Percentiles rank a stretch among this genome's conserved stretches.
These are phyloP conservation scores for Colletotrichum gloeosporioides DNA, from an alignment of 2,329 filamentous ascomycete genomes.

Conservation along the genomic window DNA sequence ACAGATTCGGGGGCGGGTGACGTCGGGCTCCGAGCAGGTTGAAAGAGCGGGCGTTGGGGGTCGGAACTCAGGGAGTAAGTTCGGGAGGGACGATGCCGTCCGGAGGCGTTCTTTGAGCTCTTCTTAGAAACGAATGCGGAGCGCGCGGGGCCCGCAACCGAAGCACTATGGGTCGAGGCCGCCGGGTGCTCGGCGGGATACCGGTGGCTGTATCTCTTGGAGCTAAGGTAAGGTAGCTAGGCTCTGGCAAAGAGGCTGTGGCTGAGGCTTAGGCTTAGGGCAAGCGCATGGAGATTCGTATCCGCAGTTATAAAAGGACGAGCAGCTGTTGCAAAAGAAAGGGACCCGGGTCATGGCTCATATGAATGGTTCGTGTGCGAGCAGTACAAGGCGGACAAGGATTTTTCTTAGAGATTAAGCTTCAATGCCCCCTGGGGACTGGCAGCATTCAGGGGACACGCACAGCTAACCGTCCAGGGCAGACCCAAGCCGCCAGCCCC, in stretches of 20 bases:
- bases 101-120: background rate
- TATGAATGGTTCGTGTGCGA: background rate
- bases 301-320: background rate
- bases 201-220: background rate
- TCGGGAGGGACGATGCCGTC: background rate
- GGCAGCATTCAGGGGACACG: background rate
- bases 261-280: background rate
- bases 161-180: background rate
- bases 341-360: background rate
- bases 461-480: background rate
- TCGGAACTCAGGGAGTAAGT: background rate
- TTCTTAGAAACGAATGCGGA: conserved; percentile 9
- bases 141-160: conserved; percentile 5
- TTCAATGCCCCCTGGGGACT: background rate
- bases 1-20: background rate
- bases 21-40: background rate
- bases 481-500: background rate
- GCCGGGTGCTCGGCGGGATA: background rate
- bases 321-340: background rate
- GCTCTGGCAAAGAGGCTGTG: background rate
- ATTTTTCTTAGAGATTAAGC: background rate
- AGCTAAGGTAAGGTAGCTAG: background rate
- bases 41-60: background rate
- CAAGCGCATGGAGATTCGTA: background rate
- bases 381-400: background rate